phyloP scores from a whole-genome alignment of 2,329 filamentous ascomycete species.

The Amylocarpus encephaloides region DNA sequence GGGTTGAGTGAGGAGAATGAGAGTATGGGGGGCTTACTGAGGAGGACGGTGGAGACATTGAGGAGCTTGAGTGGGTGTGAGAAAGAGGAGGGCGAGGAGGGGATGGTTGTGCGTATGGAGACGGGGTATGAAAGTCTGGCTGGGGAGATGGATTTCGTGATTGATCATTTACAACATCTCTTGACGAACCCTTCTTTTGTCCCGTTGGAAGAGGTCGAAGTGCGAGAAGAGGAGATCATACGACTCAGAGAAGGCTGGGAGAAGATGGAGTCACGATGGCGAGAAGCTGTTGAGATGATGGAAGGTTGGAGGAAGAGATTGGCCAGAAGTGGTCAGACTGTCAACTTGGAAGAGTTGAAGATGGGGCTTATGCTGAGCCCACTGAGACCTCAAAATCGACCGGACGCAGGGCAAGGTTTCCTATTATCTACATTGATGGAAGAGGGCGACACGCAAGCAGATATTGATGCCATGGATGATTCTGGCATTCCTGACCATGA shows the following conservation, averaged over 20 bases:
- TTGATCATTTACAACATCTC: conserved; percentile 75
- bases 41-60: conserved; percentile 64
- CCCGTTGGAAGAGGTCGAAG: conserved; percentile 84
- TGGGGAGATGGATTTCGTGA: conserved; percentile 65
- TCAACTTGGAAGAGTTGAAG: conserved; percentile 62
- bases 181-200: conserved; percentile 96
- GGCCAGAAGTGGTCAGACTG: conserved; percentile 60
- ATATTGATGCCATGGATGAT: conserved; percentile 32
- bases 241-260: conserved; percentile 81
- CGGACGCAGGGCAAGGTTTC: conserved; percentile 38
- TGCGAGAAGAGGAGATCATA: conserved; percentile 86
- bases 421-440: conserved; percentile 28
- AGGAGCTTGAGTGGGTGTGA: conserved; percentile 61
- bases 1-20: conserved; percentile 90
- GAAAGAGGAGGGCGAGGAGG: conserved; percentile 28
- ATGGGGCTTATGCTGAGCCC: conserved; percentile 61
- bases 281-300: conserved; percentile 83
- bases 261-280: conserved; percentile 87
- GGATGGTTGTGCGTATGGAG: conserved; percentile 25
- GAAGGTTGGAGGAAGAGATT: conserved; percentile 86
- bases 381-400: conserved; percentile 44
- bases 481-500: conserved; percentile 18
- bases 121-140: conserved; percentile 58
- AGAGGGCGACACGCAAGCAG: conserved; percentile 30
- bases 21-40: conserved; percentile 64